Percentiles rank a stretch among this genome's conserved stretches.
Conservation (phyloP, 2,329 filamentous ascomycete species). For the Dothiorella sarmentorum region DNA sequence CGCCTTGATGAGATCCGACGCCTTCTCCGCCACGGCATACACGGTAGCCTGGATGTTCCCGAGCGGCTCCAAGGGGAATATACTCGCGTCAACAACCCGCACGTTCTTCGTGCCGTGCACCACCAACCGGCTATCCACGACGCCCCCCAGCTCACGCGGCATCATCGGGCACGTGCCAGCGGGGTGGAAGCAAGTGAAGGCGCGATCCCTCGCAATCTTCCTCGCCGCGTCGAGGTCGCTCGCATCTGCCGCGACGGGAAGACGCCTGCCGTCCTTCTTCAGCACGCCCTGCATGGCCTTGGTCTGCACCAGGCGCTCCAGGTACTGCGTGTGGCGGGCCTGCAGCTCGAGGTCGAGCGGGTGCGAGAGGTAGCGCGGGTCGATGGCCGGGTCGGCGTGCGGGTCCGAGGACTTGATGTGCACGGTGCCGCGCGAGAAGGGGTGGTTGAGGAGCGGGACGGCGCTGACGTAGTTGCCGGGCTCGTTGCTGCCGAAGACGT, state of each 20-base stretch:
- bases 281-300: constrained; percentile 33
- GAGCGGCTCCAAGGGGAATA: constrained; percentile 15
- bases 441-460: constrained; percentile 23
- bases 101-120: constrained; percentile 26
- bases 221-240: not conserved
- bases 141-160: constrained; percentile 24
- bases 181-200: constrained; percentile 6
- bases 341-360: constrained; percentile 42
- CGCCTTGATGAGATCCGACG: constrained; percentile 31
- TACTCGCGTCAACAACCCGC: constrained; percentile 18
- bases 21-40: constrained; percentile 19
- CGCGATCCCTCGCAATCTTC: not conserved
- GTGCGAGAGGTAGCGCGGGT: constrained; percentile 42
- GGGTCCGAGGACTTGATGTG: constrained; percentile 33
- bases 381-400: constrained; percentile 33
- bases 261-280: constrained; percentile 28
- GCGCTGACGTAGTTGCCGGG: constrained; percentile 23
- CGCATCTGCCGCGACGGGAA: not conserved
- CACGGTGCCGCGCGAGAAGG: constrained; percentile 33
- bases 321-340: constrained; percentile 33
- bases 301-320: constrained; percentile 33
- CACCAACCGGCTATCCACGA: constrained; percentile 28
- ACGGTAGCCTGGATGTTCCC: constrained; percentile 14
- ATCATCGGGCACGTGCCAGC: constrained; percentile 3
- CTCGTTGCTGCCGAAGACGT: constrained; percentile 9